phyloP scores from a whole-genome alignment of 2,329 filamentous ascomycete genomes.

The Neonectria faginata region DNA sequence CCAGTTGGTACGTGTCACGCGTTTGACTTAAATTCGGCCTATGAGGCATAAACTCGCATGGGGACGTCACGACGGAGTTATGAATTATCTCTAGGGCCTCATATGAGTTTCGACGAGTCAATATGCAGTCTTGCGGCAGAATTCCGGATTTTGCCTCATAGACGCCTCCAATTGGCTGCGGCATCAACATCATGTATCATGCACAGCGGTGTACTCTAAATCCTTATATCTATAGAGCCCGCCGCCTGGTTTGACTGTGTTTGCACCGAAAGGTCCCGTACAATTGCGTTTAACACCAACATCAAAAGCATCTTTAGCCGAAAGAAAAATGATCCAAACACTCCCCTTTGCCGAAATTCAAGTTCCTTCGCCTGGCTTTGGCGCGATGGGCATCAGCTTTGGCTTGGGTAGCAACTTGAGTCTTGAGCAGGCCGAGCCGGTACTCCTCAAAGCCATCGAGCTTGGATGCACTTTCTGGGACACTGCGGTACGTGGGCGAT shows the following conservation, averaged over 20 bases:
- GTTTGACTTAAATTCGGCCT: not conserved
- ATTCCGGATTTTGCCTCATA: not conserved
- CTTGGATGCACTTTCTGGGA: constrained; percentile 3
- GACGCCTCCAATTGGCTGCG: not conserved
- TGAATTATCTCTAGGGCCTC: not conserved
- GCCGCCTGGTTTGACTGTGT: not conserved
- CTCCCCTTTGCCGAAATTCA: not conserved
- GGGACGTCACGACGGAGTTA: not conserved
- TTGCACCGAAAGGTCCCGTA: not conserved
- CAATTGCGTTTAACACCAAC: not conserved
- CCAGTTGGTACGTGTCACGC: not conserved
- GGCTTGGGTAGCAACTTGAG: not conserved
- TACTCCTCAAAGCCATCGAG: not conserved
- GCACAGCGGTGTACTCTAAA: not conserved
- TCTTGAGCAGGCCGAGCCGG: not conserved
- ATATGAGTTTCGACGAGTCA: not conserved
- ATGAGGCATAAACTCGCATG: not conserved
- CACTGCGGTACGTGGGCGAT: not conserved
- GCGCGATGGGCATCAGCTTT: not conserved
- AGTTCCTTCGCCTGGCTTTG: not conserved
- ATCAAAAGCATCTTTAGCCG: not conserved
- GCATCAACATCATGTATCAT: not conserved
- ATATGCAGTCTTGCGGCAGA: not conserved
- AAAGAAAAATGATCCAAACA: not conserved
- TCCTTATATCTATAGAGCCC: not conserved